Conservation (phyloP, 176 grass and related monocot species). For the Stipa capillata region DNA sequence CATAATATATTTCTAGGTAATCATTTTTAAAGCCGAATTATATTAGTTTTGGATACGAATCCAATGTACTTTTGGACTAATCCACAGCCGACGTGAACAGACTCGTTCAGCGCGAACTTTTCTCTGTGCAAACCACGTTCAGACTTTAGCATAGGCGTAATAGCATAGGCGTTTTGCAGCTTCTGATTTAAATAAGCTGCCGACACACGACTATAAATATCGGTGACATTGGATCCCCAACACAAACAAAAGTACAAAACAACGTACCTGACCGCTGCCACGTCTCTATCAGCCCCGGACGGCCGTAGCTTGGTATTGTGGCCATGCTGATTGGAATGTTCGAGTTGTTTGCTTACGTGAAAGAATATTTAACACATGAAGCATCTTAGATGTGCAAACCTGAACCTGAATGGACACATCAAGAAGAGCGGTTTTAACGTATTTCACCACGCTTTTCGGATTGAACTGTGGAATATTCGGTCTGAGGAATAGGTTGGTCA, state of each 20-base stretch:
- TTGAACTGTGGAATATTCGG: not conserved
- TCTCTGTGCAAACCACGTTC: too few species aligned
- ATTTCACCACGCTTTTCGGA: not conserved
- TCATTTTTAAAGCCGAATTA: too few species aligned
- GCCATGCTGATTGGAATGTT: slow-evolving; percentile 15
- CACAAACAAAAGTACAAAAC: not conserved
- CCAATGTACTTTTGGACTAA: too few species aligned
- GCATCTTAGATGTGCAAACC: not conserved
- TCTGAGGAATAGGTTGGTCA: not conserved
- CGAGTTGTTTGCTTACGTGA: not conserved
- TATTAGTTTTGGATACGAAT: too few species aligned
- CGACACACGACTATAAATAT: slow-evolving; percentile 6
- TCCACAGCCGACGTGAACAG: too few species aligned
- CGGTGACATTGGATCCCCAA: not conserved
- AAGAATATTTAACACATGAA: not conserved
- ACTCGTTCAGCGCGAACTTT: too few species aligned
- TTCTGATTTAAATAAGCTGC: not conserved
- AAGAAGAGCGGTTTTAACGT: not conserved
- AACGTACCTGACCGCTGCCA: not conserved
- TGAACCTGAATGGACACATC: not conserved
- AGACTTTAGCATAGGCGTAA: not conserved
- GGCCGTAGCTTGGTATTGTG: not conserved
- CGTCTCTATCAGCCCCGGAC: slow-evolving; percentile 17
- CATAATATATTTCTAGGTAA: too few species aligned
- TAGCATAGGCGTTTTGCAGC: not conserved